Evolutionary conservation across 169 alveolate species (phyloP).

Genomic region (Eimeria falciformis): DNA sequence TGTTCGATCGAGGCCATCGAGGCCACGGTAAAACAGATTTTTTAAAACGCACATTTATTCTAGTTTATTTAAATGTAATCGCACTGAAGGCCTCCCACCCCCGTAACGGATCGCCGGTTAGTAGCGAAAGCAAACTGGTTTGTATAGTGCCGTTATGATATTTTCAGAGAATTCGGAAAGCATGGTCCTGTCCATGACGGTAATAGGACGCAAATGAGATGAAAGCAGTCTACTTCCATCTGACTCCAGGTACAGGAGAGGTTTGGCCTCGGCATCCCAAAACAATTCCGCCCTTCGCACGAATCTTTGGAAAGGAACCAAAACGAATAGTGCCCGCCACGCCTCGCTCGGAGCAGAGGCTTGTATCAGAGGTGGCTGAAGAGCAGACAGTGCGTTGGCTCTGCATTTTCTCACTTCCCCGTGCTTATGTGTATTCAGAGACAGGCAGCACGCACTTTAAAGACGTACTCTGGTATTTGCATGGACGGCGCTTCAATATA

Average conservation of each 20-base stretch:
- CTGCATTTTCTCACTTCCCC: not conserved
- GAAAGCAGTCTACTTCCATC: too few relatives aligned
- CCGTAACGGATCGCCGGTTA: slow-evolving; percentile 42
- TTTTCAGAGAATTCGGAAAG: slow-evolving; percentile 64
- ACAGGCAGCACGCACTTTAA: not conserved
- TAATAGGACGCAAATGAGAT: not conserved
- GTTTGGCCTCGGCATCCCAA: slow-evolving; percentile 43
- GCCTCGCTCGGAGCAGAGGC: not conserved
- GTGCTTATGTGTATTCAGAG: not conserved
- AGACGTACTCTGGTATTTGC: slow-evolving; percentile 30
- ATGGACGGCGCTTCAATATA: not conserved
- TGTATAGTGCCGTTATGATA: not conserved
- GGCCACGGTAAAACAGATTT: not conserved
- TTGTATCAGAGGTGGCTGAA: not conserved
- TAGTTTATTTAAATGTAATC: not conserved
- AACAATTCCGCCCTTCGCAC: not conserved
- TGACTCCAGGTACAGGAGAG: slow-evolving; percentile 59
- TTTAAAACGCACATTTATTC: not conserved
- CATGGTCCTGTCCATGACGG: slow-evolving; percentile 65
- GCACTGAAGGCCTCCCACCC: slow-evolving; percentile 29
- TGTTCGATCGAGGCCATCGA: too few relatives aligned
- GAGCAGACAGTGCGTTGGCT: not conserved
- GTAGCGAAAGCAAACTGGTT: not conserved
- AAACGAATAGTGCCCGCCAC: slow-evolving; percentile 1
- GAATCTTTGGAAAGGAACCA: not conserved